Evolutionary conservation across 805 yeast genomes (phyloP).

Genomic region (Ogataea degrootiae): DNA sequence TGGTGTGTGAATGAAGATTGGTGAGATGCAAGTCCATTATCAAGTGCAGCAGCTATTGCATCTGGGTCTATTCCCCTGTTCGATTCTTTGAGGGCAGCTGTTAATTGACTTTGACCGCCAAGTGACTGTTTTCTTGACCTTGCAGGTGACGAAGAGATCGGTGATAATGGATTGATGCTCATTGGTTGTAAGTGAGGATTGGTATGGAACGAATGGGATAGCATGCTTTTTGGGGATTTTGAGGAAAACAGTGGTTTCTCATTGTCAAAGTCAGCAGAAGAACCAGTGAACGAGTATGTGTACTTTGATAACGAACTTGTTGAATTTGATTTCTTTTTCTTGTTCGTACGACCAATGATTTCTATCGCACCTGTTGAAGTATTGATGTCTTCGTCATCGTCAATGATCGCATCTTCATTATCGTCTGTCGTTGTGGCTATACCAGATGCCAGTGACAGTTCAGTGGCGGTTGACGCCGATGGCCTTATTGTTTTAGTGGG

Average conservation of each 20-base stretch:
- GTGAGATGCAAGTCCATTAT: conserved; percentile 3
- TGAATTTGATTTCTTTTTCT: conserved; percentile 4
- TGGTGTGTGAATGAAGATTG: not conserved
- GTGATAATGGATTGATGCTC: not conserved
- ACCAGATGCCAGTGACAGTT: not conserved
- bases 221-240: not conserved
- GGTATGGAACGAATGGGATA: not conserved
- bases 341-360: conserved; percentile 6
- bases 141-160: not conserved
- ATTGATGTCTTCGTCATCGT: conserved; percentile 16
- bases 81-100: conserved; percentile 23
- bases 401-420: conserved; percentile 22
- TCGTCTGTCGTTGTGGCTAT: conserved; percentile 3
- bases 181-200: conserved; percentile 7
- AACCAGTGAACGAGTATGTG: conserved; percentile 29
- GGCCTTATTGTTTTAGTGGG: not conserved
- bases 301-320: conserved; percentile 14
- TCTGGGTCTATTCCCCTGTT: not conserved
- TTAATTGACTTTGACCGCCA: conserved; percentile 25
- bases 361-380: conserved; percentile 1
- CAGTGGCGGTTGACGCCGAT: not conserved
- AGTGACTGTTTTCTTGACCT: conserved; percentile 15
- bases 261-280: conserved; percentile 32
- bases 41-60: not conserved
- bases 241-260: conserved; percentile 22